Base-by-base conservation (phyloP, 2,329 filamentous ascomycete species). In the Chaetomium olivaceum region DNA sequence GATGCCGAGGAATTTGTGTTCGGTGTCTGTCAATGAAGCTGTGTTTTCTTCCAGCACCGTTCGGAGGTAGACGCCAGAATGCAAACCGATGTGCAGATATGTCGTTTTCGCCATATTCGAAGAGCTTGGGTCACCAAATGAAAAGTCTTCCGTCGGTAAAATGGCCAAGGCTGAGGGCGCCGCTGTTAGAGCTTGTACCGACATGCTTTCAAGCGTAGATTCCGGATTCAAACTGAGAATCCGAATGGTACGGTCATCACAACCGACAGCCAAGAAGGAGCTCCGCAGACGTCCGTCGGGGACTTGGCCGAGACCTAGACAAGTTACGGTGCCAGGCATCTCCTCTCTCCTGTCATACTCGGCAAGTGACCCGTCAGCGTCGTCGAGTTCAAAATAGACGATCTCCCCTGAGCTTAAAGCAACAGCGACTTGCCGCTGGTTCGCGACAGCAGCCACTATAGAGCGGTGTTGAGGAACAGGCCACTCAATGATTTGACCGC, bases 341-440 rank as follows among this genome's bases (percentile, higher is more conserved):
- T 95, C 91, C 73, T 93, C 92, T 76, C 94, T 93, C 74, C 98
- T 93, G 70, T 98, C 91, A 71, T 97, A 97, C 79, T 98, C 94
- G 36, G 92, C 92, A 39, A 98, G 82, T 3, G 91, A 91, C 33
- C 93, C 93, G 77, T 98, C 94, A 0, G 87, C 85, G 74, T 39
- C 36, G 36, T 97, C 95, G 88, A 97, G 94, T 76, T 99, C 96
- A 71, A 99, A 99, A 75, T 98, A 99, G 52, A 97, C 91, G 69
- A 99, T 94, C 77, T 99, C 95, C 43, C 94, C 94, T 8, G 93
- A 97, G 75, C 93, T 98, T 31, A 99, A 82, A 1, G 95, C 95
- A 58, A 98, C 89, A 3, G 93, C 93, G 29, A 99, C 92, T 78
- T 99, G 95, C 51, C 91, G 88, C 72, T 94, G 89, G 74, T 99